Conservation (phyloP, 148 eudicot genomes). For the Rhododendron ferrugineum region DNA sequence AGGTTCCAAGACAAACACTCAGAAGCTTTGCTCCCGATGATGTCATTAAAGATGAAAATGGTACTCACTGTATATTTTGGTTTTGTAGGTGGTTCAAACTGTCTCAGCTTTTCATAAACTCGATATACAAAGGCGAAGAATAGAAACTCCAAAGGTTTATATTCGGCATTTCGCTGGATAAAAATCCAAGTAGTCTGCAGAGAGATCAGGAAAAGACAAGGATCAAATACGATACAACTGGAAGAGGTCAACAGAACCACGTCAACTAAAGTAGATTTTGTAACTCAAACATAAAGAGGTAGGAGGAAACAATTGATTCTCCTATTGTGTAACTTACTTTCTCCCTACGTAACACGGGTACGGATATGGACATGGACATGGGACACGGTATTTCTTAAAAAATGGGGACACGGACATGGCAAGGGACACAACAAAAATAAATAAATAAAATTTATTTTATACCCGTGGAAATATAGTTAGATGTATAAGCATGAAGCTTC, state of each 20-base stretch:
- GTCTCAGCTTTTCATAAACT: constrained; percentile 81
- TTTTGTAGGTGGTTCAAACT: constrained; percentile 60
- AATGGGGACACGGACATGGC: no score
- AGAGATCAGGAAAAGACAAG: constrained; percentile 11
- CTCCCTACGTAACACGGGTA: background rate
- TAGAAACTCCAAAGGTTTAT: constrained; percentile 85
- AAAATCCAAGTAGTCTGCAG: constrained; percentile 80
- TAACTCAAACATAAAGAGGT: background rate
- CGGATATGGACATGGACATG: no score
- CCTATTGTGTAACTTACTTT: background rate
- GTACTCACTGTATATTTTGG: constrained; percentile 54
- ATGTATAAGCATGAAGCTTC: no score
- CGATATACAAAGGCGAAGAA: constrained; percentile 70
- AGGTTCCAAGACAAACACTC: background rate
- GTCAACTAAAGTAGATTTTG: background rate
- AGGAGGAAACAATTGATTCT: background rate
- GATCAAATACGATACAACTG: constrained; percentile 5
- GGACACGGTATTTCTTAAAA: no score
- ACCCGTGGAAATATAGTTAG: no score
- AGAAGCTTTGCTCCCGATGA: background rate
- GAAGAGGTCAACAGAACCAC: background rate
- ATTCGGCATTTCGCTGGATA: constrained; percentile 66
- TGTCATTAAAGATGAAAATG: background rate
- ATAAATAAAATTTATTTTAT: no score
- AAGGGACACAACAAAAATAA: no score